Percentiles rank a stretch among this genome's conserved stretches.
Evolutionary conservation across 2,329 filamentous ascomycete species (phyloP).

Genomic region (Fusarium secorum): DNA sequence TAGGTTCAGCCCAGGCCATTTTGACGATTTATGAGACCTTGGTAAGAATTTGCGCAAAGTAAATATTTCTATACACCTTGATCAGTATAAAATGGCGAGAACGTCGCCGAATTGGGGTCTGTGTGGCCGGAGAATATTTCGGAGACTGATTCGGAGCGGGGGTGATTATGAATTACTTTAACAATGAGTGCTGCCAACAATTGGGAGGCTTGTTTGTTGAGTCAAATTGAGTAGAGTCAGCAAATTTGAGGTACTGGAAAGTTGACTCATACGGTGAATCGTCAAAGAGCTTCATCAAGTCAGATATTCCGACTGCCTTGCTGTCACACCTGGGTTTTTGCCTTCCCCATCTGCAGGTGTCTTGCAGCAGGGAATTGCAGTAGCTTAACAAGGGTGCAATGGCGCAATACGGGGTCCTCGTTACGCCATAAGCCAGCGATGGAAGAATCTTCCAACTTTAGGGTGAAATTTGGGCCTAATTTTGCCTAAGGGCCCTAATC

Average conservation of each 20-base stretch:
- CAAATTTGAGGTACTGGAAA: neutral
- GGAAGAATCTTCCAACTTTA: neutral
- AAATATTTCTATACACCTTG: neutral
- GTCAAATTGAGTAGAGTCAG: fast-evolving
- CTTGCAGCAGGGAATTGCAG: neutral
- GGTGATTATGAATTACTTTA: too few species aligned
- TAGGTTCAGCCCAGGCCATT: constrained; percentile 55
- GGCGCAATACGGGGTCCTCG: constrained; percentile 21
- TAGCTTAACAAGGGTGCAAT: constrained; percentile 16
- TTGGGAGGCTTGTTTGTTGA: neutral
- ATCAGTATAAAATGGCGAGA: neutral
- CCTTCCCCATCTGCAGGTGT: neutral
- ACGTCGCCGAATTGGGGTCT: neutral
- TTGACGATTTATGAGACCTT: constrained; percentile 17
- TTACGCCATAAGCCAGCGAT: constrained; percentile 26
- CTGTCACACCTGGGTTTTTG: neutral
- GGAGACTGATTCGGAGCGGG: constrained; percentile 41
- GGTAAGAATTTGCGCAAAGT: neutral
- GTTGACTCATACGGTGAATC: neutral
- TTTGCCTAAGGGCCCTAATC: neutral
- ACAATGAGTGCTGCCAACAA: too few species aligned
- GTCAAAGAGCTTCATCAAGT: neutral
- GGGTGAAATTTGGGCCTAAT: neutral
- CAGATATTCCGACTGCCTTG: neutral
- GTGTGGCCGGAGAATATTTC: constrained; percentile 20